Base-by-base conservation (phyloP, 2,329 filamentous ascomycete species). In the Amphichorda felina region DNA sequence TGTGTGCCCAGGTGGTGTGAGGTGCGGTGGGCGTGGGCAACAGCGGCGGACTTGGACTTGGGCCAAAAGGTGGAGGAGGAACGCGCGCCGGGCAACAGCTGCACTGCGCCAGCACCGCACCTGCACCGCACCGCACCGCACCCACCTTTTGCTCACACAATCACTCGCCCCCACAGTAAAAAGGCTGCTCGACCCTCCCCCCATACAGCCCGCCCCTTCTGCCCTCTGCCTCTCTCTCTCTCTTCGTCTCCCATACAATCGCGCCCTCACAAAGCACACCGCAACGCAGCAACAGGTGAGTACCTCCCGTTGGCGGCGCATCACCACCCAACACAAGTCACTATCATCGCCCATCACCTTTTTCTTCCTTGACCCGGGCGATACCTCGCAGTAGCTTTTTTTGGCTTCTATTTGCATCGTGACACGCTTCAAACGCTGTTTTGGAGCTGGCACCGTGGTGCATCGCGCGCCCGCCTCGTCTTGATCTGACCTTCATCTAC, bases 111-210 rank as follows among this genome's bases (percentile, higher is more conserved):
- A n/a, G n/a, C n/a, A n/a, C n/a, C n/a, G n/a, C n/a, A n/a, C n/a
- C n/a, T n/a, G n/a, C n/a, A n/a, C n/a, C n/a, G n/a, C n/a, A n/a
- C n/a, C n/a, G n/a, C n/a, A n/a, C n/a, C n/a, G 21, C 21, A 24
- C 21, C 21, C 21, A 24, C 6, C 13, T 14, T 27, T n/a, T 50
- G 46, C 54, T 53, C 59, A 54, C 66, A 60, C 68, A 74, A 75
- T 73, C 70, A 74, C 66, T 67, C 34, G 35, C 27, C 58, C 66
- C 64, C 70, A 70, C 69, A 72, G 70, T 75, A 73, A 75, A 75
- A 76, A 74, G 68, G 68, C 64, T 63, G 62, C 62, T 61, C 60
- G 60, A 60, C 61, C 59, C 57, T 61, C 54, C 60, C 61, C 63
- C 65, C 66, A 13, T 18, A 25, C 27, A 15, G 35, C 35, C 29